Evolutionary conservation across 441 rosid genomes (phyloP), one percentile per base, ranked within the genome.

Genomic region (Lepidium campestre): DNA sequence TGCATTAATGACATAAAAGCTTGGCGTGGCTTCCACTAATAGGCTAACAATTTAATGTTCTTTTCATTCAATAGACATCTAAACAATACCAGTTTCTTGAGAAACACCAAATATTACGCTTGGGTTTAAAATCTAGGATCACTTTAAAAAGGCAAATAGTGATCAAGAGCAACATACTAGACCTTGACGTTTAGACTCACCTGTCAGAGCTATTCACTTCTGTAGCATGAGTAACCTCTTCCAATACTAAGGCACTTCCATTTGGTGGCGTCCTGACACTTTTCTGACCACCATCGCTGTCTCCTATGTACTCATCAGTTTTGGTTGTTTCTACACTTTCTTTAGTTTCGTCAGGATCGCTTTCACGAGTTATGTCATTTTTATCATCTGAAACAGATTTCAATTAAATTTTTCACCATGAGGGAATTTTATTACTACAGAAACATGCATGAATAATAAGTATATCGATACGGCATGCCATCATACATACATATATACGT

Each of bases 381-480:
- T 47, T 65, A 64, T 77, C 59, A 81, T 80, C 89, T 85, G 88
- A 70, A 75, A 64, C 64, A 31, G 72, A 70, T 65, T 65, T 70
- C 20, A 67, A n/a, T 78, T 53, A 73, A 67, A 0, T 40, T 77
- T 73, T 75, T 71, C 32, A 75, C 52, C 52, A 57, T 47, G 39
- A 57, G 46, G 19, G 36, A 17, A 56, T 57, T 44, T 42, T 15
- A 55, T 48, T 60, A 71, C 40, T 19, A 25, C 35, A 19, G 45
- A 55, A 59, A 49, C 41, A 69, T 3, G 42, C 44, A 45, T 42
- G 31, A 22, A 25, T 57, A 32, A 22, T 35, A 65, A 47, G 52
- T 32, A 47, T 40, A 45, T 25, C 1, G 2, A 18, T 29, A 27
- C 1, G 31, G 37, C 41, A 34, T 46, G 31, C 19, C 55, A 52